A percentile compares a stretch with the other conserved stretches of the same genome.
phyloP scores from a whole-genome alignment of 169 alveolate genomes.

The Plasmodium falciparum region DNA sequence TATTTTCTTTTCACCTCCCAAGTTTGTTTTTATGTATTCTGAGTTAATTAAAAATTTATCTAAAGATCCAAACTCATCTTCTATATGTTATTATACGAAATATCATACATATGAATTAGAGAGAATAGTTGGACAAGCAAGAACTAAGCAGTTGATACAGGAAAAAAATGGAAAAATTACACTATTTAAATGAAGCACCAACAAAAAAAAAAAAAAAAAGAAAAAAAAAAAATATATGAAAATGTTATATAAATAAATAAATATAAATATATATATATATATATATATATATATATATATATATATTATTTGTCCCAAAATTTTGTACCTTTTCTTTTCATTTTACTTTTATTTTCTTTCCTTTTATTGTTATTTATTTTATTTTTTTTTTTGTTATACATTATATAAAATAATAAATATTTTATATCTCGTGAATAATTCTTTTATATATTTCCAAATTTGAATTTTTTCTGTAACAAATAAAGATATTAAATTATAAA shows the following conservation, averaged over 20 bases:
- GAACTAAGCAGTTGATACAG: conserved; percentile 67
- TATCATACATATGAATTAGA: conserved; percentile 83
- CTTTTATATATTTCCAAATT: conserved; percentile 47
- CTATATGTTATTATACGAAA: conserved; percentile 82
- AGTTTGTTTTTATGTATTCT: conserved; percentile 54
- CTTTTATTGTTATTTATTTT: neutral
- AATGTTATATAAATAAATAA: neutral
- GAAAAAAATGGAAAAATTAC: conserved; percentile 83
- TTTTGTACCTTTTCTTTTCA: neutral
- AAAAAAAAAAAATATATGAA: neutral
- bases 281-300: neutral
- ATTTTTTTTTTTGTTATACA: neutral
- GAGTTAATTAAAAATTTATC: conserved; percentile 61
- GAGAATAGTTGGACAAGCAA: conserved; percentile 81
- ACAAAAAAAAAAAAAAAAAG: neutral
- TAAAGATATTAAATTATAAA: neutral
- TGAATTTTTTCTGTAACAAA: conserved; percentile 35
- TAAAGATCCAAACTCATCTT: conserved; percentile 49
- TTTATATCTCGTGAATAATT: conserved; percentile 48
- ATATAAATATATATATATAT: neutral
- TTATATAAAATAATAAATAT: neutral
- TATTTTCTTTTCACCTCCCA: conserved; percentile 71
- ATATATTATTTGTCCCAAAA: neutral
- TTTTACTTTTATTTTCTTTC: neutral
- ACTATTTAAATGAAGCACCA: conserved; percentile 72